These are phyloP conservation scores for Phialemonium atrogriseum DNA, from an alignment of 2,329 filamentous ascomycete genomes.

Conservation along the genomic window DNA sequence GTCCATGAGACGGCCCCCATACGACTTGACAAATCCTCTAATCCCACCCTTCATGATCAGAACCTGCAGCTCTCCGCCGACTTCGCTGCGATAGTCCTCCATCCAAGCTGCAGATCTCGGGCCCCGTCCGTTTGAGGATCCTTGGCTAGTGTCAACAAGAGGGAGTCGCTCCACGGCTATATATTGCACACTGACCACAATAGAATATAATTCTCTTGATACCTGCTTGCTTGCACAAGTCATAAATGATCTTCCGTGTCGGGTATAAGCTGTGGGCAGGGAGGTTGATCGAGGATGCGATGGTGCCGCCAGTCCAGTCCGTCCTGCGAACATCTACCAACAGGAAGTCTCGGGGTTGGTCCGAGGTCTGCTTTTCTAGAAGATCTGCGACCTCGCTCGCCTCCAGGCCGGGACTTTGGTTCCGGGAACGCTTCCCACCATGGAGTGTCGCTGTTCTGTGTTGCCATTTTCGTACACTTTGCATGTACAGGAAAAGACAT, in stretches of 20 bases:
- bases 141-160: slow-evolving; percentile 19
- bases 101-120: slow-evolving; percentile 47
- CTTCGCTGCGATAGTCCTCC: slow-evolving; percentile 43
- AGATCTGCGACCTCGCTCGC: slow-evolving; percentile 30
- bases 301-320: slow-evolving; percentile 52
- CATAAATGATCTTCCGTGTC: slow-evolving; percentile 37
- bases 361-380: slow-evolving; percentile 27
- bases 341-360: slow-evolving; percentile 27
- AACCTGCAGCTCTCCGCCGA: slow-evolving; percentile 34
- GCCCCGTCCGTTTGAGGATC: slow-evolving; percentile 41
- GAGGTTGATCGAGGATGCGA: slow-evolving; percentile 48
- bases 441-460: slow-evolving; percentile 12
- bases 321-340: slow-evolving; percentile 45
- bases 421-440: slow-evolving; percentile 36
- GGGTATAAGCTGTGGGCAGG: slow-evolving; percentile 47
- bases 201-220: slow-evolving; percentile 45
- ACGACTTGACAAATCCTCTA: slow-evolving; percentile 45
- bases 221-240: slow-evolving; percentile 39
- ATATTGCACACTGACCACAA: slow-evolving; percentile 33
- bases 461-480: slow-evolving; percentile 15
- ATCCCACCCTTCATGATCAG: slow-evolving; percentile 43
- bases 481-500: slow-evolving; percentile 12
- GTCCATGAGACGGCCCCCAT: slow-evolving; percentile 38
- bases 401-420: slow-evolving; percentile 28
- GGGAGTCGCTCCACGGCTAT: slow-evolving; percentile 1